Base-by-base conservation (phyloP, 1,284 basidiomycete species). In the Neonothopanus nambi region DNA sequence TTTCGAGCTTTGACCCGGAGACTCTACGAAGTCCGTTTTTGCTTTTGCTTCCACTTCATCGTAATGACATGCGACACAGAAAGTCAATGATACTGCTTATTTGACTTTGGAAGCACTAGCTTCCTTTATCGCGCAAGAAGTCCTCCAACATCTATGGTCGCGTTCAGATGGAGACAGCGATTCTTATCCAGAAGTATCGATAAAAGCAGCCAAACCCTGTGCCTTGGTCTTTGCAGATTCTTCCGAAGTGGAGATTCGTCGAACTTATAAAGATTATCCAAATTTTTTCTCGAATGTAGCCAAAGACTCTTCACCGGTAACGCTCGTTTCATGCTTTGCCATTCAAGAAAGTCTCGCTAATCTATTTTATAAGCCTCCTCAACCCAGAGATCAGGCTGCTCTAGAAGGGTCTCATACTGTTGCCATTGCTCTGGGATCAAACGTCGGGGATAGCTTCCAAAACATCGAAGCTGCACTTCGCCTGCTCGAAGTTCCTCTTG, bases 371-470 rank as follows among this genome's bases (percentile, higher is more conserved):
- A 33, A 33, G 30, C 30, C 13, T 33, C 26, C 8, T 4, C 23
- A 53, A 45, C 18, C 23, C 9, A 7, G 11, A 6, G 11, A 41
- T 21, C 48, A 23, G 18, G 26, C 37, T 21, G 18, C 44, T 40
- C 28, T 33, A 20, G 15, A 39, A 3, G 35, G 41, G n/a, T 18
- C 45, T 23, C 72, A 76, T 54, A 68, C 69, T 1, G 86, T 77
- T 4, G 86, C 86, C 5, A 78, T 98, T 41, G 93, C 93, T 1
- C 70, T 98, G 2, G 96, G 95, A 0, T 91, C 93, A 1, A 98
- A 98, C 65, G 77, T 98, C 0, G 95, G 94, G 1, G 93, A 97
- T 68, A 77, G 91, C 3, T 88, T 93, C 50, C 78, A 77, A n/a
- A 89, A 97, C 65, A 89, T 98, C 56, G 86, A 92, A 61, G 71